Conservation (phyloP, 2,329 filamentous ascomycete species). For the Scorias spongiosa region DNA sequence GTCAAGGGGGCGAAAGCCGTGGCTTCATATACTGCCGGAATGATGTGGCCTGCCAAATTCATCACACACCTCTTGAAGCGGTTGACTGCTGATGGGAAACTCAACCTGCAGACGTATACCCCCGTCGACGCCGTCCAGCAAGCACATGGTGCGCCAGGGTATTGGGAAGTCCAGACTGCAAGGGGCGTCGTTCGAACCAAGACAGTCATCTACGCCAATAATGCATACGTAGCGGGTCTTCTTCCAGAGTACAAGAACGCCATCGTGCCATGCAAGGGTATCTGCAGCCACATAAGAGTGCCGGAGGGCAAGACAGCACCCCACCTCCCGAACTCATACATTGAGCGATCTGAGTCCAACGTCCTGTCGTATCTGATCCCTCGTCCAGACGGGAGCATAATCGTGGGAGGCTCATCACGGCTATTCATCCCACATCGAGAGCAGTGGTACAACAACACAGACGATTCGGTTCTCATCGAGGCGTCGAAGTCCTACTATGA, state of each 20-base stretch:
- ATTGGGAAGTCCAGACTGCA: conserved; percentile 50
- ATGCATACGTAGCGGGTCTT: conserved; percentile 67
- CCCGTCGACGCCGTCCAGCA: conserved; percentile 43
- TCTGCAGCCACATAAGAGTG: neutral
- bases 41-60: conserved; percentile 74
- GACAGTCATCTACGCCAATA: conserved; percentile 62
- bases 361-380: conserved; percentile 27
- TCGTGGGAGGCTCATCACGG: conserved; percentile 29
- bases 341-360: conserved; percentile 8
- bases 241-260: conserved; percentile 53
- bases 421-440: conserved; percentile 20
- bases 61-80: conserved; percentile 54
- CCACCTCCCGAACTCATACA: conserved; percentile 17
- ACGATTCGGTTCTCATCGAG: conserved; percentile 33
- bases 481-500: conserved; percentile 30
- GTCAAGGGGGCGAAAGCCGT: conserved; percentile 23
- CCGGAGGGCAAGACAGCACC: conserved; percentile 6
- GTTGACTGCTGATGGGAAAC: conserved; percentile 28
- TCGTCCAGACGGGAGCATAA: conserved; percentile 29
- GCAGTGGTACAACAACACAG: conserved; percentile 33
- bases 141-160: conserved; percentile 3
- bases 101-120: conserved; percentile 65
- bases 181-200: conserved; percentile 49
- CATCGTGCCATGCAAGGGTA: conserved; percentile 53
- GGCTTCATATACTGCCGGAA: conserved; percentile 40